These are phyloP conservation scores for Boletus edulis DNA, from an alignment of 768 basidiomycete species.

Conservation along the genomic window DNA sequence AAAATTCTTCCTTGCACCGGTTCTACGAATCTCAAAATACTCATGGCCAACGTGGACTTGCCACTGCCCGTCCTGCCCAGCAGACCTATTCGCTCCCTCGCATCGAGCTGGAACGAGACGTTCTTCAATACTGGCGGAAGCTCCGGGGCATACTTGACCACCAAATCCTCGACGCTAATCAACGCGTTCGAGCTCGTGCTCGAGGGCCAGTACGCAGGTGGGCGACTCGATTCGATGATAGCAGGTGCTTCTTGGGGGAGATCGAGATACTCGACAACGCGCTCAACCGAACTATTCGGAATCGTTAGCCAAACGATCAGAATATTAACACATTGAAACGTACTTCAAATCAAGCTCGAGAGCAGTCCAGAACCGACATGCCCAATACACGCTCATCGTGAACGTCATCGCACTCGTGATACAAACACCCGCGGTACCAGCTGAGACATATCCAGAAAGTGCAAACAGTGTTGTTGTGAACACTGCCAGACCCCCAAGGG, in stretches of 20 bases:
- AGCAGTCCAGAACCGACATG: conserved; percentile 48
- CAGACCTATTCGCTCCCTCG: conserved; percentile 74
- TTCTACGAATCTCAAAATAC: conserved; percentile 81
- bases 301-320: conserved; percentile 4
- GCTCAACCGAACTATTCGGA: conserved; percentile 72
- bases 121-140: conserved; percentile 76
- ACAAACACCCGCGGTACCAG: conserved; percentile 67
- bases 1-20: conserved; percentile 71
- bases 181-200: conserved; percentile 56
- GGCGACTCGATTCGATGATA: conserved; percentile 67
- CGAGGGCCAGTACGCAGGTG: conserved; percentile 94
- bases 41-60: conserved; percentile 85
- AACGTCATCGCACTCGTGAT: conserved; percentile 74
- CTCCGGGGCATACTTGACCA: conserved; percentile 81
- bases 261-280: conserved; percentile 87
- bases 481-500: conserved; percentile 69
- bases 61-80: conserved; percentile 83
- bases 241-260: conserved; percentile 85
- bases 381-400: conserved; percentile 51
- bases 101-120: conserved; percentile 69
- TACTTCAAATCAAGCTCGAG: conserved; percentile 78
- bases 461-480: conserved; percentile 76
- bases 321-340: conserved; percentile 23
- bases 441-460: conserved; percentile 55
- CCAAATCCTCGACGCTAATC: conserved; percentile 69